Conservation (phyloP, 1,284 basidiomycete genomes). For the Rhodotorula glutinis region DNA sequence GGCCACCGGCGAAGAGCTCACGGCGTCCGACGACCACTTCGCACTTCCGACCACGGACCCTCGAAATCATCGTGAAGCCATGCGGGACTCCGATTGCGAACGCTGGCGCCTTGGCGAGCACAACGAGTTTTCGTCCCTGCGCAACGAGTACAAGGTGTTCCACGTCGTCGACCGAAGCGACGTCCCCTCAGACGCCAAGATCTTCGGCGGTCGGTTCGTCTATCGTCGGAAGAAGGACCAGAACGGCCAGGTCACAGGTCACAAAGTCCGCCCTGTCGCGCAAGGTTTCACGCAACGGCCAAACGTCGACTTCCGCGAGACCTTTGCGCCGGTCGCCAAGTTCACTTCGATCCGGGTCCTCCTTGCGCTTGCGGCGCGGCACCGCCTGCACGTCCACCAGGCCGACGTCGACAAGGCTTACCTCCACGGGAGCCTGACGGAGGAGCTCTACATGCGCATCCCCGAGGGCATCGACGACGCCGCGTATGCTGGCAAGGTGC, state of each 20-base stretch:
- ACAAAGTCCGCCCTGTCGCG: conserved; percentile 52
- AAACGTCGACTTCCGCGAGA: conserved; percentile 53
- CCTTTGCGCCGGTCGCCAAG: conserved; percentile 51
- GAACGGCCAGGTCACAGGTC: conserved; percentile 44
- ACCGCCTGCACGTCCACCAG: conserved; percentile 49
- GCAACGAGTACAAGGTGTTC: conserved; percentile 2
- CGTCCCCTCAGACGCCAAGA: conserved; percentile 43
- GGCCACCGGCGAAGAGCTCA: not conserved
- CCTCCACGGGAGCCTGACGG: conserved; percentile 52
- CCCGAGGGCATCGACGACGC: conserved; percentile 43
- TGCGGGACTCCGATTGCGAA: not conserved
- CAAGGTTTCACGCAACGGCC: conserved; percentile 53
- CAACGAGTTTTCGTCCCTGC: conserved; percentile 2
- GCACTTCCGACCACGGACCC: not conserved
- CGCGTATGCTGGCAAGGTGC: conserved; percentile 11
- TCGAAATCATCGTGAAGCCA: conserved; percentile 1
- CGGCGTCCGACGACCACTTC: not conserved
- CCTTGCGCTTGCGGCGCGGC: conserved; percentile 48
- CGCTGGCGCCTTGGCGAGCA: not conserved
- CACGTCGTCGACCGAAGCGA: not conserved
- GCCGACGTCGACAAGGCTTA: conserved; percentile 53
- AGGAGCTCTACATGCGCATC: conserved; percentile 50
- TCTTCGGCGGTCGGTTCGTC: conserved; percentile 47
- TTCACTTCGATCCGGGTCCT: conserved; percentile 48
- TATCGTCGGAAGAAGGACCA: conserved; percentile 50